Percentiles rank a stretch among this genome's conserved stretches.
Conservation (phyloP, 306 rosid genomes). For the Macrotyloma uniflorum region DNA sequence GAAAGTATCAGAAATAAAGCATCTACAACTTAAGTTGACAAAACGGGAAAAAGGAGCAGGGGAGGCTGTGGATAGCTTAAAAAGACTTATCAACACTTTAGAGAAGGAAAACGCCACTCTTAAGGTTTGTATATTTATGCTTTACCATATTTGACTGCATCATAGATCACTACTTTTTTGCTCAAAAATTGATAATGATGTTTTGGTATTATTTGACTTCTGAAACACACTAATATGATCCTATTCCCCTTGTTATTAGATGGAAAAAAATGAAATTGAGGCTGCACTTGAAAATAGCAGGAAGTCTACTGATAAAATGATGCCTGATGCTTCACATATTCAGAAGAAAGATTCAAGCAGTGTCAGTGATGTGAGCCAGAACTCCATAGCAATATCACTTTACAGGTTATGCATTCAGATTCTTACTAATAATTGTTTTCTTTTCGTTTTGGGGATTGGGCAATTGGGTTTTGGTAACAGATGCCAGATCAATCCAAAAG, state of each 20-base stretch:
- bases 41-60: constrained; percentile 46
- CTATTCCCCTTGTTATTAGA: constrained; percentile 43
- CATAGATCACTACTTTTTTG: not conserved
- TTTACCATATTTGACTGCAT: constrained; percentile 3
- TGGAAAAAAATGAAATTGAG: constrained; percentile 70
- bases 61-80: constrained; percentile 51
- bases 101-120: constrained; percentile 72
- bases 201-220: not conserved
- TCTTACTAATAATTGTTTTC: constrained; percentile 8
- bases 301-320: constrained; percentile 40
- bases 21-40: constrained; percentile 62
- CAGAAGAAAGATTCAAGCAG: constrained; percentile 40
- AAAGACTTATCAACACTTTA: constrained; percentile 56
- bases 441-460: constrained; percentile 2
- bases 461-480: constrained; percentile 40
- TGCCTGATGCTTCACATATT: constrained; percentile 44
- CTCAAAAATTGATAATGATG: not conserved
- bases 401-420: not conserved
- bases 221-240: not conserved
- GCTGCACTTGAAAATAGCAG: constrained; percentile 55
- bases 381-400: not conserved
- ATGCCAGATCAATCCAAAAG: constrained; percentile 52
- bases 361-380: constrained; percentile 53
- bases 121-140: constrained; percentile 54
- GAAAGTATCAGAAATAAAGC: constrained; percentile 56